Evolutionary conservation across 2,329 filamentous ascomycete genomes (phyloP).

Genomic region (Cryphonectria parasitica): DNA sequence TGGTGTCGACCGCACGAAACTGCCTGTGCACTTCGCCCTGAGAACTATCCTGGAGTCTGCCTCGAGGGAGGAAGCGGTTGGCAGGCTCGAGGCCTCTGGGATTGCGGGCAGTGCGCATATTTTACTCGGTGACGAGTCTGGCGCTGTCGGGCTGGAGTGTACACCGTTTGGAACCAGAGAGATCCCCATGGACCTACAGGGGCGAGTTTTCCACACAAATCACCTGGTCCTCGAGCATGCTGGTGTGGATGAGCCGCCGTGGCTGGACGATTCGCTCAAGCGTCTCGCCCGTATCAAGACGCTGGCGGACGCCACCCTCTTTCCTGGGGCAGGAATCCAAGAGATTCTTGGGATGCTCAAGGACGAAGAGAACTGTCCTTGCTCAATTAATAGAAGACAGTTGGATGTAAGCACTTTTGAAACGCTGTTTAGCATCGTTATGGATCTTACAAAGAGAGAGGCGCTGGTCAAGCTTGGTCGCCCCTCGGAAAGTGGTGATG

Average conservation of each 20-base stretch:
- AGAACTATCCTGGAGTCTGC: slow-evolving; percentile 57
- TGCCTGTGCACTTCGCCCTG: slow-evolving; percentile 66
- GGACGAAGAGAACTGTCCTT: slow-evolving; percentile 24
- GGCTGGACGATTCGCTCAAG: slow-evolving; percentile 16
- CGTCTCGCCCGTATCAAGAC: slow-evolving; percentile 9
- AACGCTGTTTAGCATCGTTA: slow-evolving; percentile 28
- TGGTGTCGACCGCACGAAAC: slow-evolving; percentile 52
- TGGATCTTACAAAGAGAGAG: slow-evolving; percentile 19
- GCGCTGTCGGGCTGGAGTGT: slow-evolving; percentile 25
- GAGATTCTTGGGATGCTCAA: slow-evolving; percentile 14
- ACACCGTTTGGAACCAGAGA: slow-evolving; percentile 13
- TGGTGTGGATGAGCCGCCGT: slow-evolving; percentile 18
- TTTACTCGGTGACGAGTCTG: slow-evolving; percentile 22
- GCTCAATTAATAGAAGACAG: slow-evolving; percentile 23
- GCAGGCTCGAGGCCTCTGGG: not conserved
- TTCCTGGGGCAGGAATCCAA: not conserved
- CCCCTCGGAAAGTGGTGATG: slow-evolving; percentile 22
- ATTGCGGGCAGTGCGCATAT: slow-evolving; percentile 29
- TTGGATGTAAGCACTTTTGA: not conserved
- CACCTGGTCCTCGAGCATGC: slow-evolving; percentile 24
- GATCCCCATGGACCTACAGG: slow-evolving; percentile 3
- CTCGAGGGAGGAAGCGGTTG: slow-evolving; percentile 34
- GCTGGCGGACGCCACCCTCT: slow-evolving; percentile 1
- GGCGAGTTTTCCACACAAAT: slow-evolving; percentile 21
- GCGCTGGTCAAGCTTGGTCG: slow-evolving; percentile 26